Base-by-base conservation (phyloP, 148 eudicot species). In the Heliosperma pusillum region DNA sequence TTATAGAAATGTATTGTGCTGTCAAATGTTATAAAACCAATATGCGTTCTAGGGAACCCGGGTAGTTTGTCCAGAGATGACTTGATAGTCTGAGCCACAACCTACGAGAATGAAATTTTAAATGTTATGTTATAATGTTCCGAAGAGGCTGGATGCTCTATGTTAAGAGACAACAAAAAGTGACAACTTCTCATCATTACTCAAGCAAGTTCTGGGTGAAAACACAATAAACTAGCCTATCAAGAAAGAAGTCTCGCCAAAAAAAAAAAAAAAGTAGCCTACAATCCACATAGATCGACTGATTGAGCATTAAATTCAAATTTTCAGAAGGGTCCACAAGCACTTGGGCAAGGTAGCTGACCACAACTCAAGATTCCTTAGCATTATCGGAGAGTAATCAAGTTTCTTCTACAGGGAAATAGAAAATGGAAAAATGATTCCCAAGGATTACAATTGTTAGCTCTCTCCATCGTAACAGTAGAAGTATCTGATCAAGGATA, bases 1-100 rank as follows among this genome's bases (percentile, higher is more conserved):
- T 92, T 92, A 77, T 95, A 92, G 78, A 92, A 95, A 80, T 95
- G 99, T 75, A 95, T 84, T 69, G 94, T 88, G 87, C 99, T 92
- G 78, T 95, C 99, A 80, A 82, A 95, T 76, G 99, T 95, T 85
- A 95, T 89, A 83, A 95, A 95, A 72, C 97, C 99, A 79, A 95
- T 92, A 74, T 90, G 97, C 27, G 99, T 92, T 80, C 99, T 86
- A 44, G 96, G 88, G 76, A 27, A 87, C 61, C 99, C 99, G 69
- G 99, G 99, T 69, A 92, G 82, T 33, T 77, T 85, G 85, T 90
- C 97, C 81, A 95, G 84, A 82, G 91, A 88, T 75, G 92, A 88
- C 85, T 88, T 95, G 24, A 92, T 92, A 77, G 96, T 92, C 82
- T 90, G 89, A 75, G 97, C 96, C 78, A 92, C 90, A 73, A 85